Evolutionary conservation across 179 eudicot genomes (phyloP).

Genomic region (Pouteria campechiana): DNA sequence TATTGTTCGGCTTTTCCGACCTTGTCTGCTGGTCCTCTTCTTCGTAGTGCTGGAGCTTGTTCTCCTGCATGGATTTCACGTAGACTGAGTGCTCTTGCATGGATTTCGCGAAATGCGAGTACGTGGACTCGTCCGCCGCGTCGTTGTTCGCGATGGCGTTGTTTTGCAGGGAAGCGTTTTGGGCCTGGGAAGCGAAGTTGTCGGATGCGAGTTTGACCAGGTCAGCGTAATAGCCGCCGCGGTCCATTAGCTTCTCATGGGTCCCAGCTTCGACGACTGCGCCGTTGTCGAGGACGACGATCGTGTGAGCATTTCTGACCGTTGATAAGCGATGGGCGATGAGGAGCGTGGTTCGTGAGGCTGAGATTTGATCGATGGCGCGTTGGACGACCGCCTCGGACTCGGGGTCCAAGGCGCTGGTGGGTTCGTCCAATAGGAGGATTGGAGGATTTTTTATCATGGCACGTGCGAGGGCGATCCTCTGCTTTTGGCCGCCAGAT

Average conservation of each 20-base stretch:
- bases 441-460: slow-evolving; percentile 39
- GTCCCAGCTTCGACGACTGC: slow-evolving; percentile 28
- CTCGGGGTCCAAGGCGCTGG: slow-evolving; percentile 42
- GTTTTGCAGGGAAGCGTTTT: slow-evolving; percentile 1
- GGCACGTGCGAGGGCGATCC: slow-evolving; percentile 47
- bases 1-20: slow-evolving; percentile 1
- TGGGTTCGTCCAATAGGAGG: slow-evolving; percentile 38
- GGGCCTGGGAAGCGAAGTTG: slow-evolving; percentile 13
- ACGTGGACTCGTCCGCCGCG: background rate
- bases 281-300: slow-evolving; percentile 34
- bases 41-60: slow-evolving; percentile 1
- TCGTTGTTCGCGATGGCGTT: slow-evolving; percentile 1
- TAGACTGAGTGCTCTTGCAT: slow-evolving; percentile 12
- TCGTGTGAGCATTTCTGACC: slow-evolving; percentile 27
- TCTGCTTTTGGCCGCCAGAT: slow-evolving; percentile 45
- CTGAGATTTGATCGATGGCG: slow-evolving; percentile 36
- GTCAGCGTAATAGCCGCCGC: slow-evolving; percentile 18
- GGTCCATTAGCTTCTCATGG: slow-evolving; percentile 35
- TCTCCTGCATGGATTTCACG: slow-evolving; percentile 13
- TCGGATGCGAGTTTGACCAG: slow-evolving; percentile 34
- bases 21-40: too few relatives aligned
- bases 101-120: slow-evolving; percentile 8
- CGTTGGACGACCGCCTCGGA: slow-evolving; percentile 31
- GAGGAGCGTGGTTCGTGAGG: slow-evolving; percentile 30
- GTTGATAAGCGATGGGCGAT: slow-evolving; percentile 49